Conservation (phyloP, 2,329 filamentous ascomycete genomes). For the Colletotrichum gloeosporioides region DNA sequence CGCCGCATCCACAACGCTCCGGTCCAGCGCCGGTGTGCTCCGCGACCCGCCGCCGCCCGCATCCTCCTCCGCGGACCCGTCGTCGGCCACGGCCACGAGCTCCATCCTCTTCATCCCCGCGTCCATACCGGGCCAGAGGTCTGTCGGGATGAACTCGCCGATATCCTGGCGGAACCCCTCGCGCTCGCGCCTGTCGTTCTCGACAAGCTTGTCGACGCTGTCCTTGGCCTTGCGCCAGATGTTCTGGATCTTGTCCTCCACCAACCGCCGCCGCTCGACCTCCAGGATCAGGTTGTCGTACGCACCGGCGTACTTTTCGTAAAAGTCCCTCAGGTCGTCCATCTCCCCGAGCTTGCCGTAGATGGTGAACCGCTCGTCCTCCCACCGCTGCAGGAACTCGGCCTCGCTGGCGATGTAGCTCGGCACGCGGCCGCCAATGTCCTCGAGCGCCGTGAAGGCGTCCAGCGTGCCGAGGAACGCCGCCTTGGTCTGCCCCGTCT, state of each 20-base stretch:
- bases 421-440: slow-evolving; percentile 69
- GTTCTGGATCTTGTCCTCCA: slow-evolving; percentile 75
- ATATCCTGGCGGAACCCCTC: slow-evolving; percentile 82
- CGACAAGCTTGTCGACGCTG: slow-evolving; percentile 76
- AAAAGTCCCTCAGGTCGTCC: slow-evolving; percentile 78
- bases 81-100: slow-evolving; percentile 43
- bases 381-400: slow-evolving; percentile 73
- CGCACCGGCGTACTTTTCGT: slow-evolving; percentile 83
- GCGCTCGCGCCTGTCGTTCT: slow-evolving; percentile 74
- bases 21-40: slow-evolving; percentile 33
- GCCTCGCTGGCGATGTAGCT: slow-evolving; percentile 68
- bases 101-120: slow-evolving; percentile 60
- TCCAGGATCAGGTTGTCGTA: slow-evolving; percentile 88
- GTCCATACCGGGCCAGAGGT: slow-evolving; percentile 83
- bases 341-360: slow-evolving; percentile 75
- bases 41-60: background rate
- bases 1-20: slow-evolving; percentile 32
- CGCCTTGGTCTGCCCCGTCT: slow-evolving; percentile 62
- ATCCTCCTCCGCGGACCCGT: slow-evolving; percentile 26
- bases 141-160: slow-evolving; percentile 84
- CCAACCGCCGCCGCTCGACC: slow-evolving; percentile 73
- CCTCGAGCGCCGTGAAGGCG: slow-evolving; percentile 71
- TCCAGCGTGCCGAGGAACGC: slow-evolving; percentile 63
- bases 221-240: slow-evolving; percentile 81
- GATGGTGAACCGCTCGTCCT: slow-evolving; percentile 75